Conservation (phyloP, 192 early-diverging fungal species). For the Gaertneriomyces sp. region DNA sequence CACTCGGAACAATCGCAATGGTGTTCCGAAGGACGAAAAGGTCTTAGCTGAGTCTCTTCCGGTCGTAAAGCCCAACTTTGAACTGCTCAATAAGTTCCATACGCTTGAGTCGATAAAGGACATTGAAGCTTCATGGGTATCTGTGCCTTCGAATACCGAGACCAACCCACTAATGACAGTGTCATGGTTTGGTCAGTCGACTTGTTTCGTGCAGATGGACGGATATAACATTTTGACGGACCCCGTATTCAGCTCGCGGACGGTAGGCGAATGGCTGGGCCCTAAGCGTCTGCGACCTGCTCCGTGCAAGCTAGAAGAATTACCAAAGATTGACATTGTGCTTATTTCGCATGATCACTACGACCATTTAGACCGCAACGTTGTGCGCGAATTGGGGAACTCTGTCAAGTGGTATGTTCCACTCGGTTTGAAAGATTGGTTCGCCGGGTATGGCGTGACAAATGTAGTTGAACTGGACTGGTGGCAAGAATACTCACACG, state of each 20-base stretch:
- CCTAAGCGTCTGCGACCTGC: conserved; percentile 49
- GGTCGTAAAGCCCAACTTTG: conserved; percentile 30
- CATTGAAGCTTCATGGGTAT: conserved; percentile 11
- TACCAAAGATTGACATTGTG: conserved; percentile 52
- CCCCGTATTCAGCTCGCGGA: conserved; percentile 48
- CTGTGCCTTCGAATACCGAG: background rate
- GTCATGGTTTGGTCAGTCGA: conserved; percentile 48
- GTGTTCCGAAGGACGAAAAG: conserved; percentile 31
- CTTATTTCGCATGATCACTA: conserved; percentile 56
- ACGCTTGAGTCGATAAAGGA: background rate
- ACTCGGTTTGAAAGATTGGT: conserved; percentile 48
- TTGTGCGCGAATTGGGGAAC: conserved; percentile 49
- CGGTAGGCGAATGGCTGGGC: conserved; percentile 41
- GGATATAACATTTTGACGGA: conserved; percentile 52
- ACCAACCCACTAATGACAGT: conserved; percentile 23
- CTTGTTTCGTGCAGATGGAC: conserved; percentile 53
- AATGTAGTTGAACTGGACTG: conserved; percentile 56
- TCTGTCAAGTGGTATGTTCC: conserved; percentile 55
- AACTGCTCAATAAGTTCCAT: conserved; percentile 23
- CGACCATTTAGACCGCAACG: conserved; percentile 54
- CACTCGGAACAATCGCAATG: conserved; percentile 37
- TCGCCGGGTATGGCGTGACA: conserved; percentile 39
- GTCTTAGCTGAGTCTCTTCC: conserved; percentile 27
- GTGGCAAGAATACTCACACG: conserved; percentile 55
- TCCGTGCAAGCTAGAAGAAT: conserved; percentile 44